Base-by-base conservation (phyloP, 495 filamentous ascomycete species). In the Neurospora terricola region DNA sequence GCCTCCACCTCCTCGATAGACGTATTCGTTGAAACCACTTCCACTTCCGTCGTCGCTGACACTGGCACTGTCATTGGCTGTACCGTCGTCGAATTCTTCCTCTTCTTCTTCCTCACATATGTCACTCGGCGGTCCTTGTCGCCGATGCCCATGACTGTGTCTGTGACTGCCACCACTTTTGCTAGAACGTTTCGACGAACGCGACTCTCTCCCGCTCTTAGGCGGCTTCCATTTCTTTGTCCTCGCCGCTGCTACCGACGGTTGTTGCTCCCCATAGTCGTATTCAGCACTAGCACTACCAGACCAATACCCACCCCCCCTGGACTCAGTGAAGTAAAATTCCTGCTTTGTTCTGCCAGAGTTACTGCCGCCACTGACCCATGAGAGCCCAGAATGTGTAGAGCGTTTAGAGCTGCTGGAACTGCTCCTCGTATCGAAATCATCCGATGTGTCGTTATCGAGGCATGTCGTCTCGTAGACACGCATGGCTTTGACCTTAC, bases 401-500 rank as follows among this genome's bases (percentile, higher is more conserved):
- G 54, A 66, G 27, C 27, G 6, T 9, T 37, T 39, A 0, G 34
- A 30, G 2, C 70, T 72, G 2, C 70, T 36, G 40, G 37, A 1
- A 6, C 48, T 75, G 73, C 78, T 81, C 23, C 39, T 40, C 2
- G 74, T 48, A 36, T 81, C 78, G 16, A 69, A 74, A 21, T 75
- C 73, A 16, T 73, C 72, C 5, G 27, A 30, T 3, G 54, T 0
- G 23, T 34, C 27, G 54, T 66, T 16, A 38, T 76, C 72, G 69
- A 72, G 45, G 54, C 72, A 79, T 0, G 45, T 72, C 1, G 76
- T 76, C 39, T 76, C 71, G 70, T 78, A 77, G 38, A 77, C 75
- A 18, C 77, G 73, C 37, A 80, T 45, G 48, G 39, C 72, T 69
- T 76, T 79, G 23, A 77, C 76, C n/a, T 78, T 74, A 9, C 72